Evolutionary conservation across 345 rosid species (phyloP).

Genomic region (Aquilaria malaccensis): DNA sequence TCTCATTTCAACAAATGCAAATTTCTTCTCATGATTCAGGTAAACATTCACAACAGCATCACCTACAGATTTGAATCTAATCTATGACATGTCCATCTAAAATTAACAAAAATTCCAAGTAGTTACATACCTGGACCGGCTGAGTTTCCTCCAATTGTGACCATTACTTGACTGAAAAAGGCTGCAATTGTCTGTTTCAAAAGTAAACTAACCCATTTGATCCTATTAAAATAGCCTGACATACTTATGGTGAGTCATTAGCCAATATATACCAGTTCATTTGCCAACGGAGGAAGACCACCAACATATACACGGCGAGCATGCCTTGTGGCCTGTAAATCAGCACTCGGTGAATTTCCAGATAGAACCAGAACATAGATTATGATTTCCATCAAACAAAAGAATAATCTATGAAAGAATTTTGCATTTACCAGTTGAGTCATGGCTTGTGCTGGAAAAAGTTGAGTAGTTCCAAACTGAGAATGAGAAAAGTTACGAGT

Average conservation of each 20-base stretch:
- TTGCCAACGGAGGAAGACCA: slow-evolving; percentile 36
- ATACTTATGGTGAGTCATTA: too few species aligned
- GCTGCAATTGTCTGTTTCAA: slow-evolving; percentile 35
- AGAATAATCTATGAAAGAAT: not conserved
- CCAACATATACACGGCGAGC: slow-evolving; percentile 44
- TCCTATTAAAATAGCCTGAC: too few species aligned
- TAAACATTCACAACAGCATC: slow-evolving; percentile 41
- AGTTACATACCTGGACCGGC: slow-evolving; percentile 39
- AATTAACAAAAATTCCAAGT: too few species aligned
- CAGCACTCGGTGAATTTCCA: too few species aligned
- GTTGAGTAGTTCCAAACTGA: slow-evolving; percentile 27
- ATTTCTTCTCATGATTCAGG: slow-evolving; percentile 37
- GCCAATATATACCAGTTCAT: slow-evolving; percentile 28
- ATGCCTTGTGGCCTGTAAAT: slow-evolving; percentile 34
- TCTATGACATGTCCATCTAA: too few species aligned
- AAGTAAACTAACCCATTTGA: not conserved
- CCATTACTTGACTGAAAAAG: slow-evolving; percentile 44
- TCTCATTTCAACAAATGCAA: slow-evolving; percentile 43
- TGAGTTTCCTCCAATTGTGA: slow-evolving; percentile 44
- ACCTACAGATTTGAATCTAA: slow-evolving; percentile 14
- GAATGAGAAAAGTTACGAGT: slow-evolving; percentile 5
- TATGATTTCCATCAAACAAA: not conserved
- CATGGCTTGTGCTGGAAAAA: slow-evolving; percentile 45
- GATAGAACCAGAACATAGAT: not conserved
- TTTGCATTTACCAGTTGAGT: slow-evolving; percentile 17